Conservation (phyloP, 257 asterid species). For the Rehmannia glutinosa region DNA sequence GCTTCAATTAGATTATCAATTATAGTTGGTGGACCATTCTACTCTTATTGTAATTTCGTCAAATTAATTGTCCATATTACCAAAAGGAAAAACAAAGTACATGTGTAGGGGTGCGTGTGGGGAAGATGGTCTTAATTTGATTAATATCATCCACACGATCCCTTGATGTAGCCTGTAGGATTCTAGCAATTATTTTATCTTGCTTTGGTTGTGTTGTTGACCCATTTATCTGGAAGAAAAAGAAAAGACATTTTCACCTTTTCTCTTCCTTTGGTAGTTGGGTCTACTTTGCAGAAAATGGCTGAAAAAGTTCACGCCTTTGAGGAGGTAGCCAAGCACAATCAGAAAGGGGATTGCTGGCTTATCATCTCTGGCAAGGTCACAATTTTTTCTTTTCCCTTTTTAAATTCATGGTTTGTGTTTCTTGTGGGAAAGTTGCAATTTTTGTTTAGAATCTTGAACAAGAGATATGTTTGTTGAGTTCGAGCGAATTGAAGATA, state of each 20-base stretch:
- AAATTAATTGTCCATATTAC: too few species aligned
- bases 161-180: background rate
- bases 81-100: too few species aligned
- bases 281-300: slow-evolving; percentile 27
- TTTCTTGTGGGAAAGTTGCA: too few species aligned
- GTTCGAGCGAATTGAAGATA: background rate
- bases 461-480: background rate
- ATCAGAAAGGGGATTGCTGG: slow-evolving; percentile 54
- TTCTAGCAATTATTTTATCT: too few species aligned
- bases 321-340: slow-evolving; percentile 52
- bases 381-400: background rate
- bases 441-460: background rate
- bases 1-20: too few species aligned
- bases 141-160: background rate
- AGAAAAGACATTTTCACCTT: slow-evolving; percentile 13
- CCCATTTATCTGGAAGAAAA: background rate
- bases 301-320: slow-evolving; percentile 28
- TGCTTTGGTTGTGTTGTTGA: too few species aligned
- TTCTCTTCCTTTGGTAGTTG: slow-evolving; percentile 20
- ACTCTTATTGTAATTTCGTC: too few species aligned
- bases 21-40: too few species aligned
- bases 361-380: slow-evolving; percentile 58
- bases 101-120: background rate
- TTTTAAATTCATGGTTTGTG: background rate
- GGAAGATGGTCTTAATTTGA: background rate